A percentile compares a stretch with the other conserved stretches of the same genome.
These are phyloP conservation scores for Elaeis guineensis DNA, from an alignment of 176 grass and related monocot species.

Conservation along the genomic window DNA sequence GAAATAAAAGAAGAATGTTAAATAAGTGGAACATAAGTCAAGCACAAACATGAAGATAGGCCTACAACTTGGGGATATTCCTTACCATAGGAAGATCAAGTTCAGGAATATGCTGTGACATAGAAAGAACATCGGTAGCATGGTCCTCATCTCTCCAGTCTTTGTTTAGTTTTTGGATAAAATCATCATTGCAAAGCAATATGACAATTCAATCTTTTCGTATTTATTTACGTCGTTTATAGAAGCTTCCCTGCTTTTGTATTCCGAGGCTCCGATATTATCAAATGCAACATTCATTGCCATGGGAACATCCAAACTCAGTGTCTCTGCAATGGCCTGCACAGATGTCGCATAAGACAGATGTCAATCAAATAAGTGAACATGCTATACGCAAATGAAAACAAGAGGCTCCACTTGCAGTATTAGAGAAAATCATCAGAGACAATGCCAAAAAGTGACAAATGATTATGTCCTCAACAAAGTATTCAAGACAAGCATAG, in stretches of 20 bases:
- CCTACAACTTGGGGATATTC: constrained; percentile 18
- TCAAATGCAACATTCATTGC: constrained; percentile 90
- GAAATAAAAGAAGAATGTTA: constrained; percentile 17
- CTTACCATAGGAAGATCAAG: constrained; percentile 84
- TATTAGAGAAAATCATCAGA: too few species aligned
- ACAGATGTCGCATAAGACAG: constrained; percentile 1
- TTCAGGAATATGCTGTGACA: constrained; percentile 54
- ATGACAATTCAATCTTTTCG: constrained; percentile 79
- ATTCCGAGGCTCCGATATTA: constrained; percentile 56
- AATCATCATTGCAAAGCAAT: constrained; percentile 60
- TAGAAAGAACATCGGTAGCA: constrained; percentile 59
- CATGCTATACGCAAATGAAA: too few species aligned
- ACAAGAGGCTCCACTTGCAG: too few species aligned
- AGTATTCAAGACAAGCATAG: too few species aligned
- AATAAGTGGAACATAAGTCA: constrained; percentile 12
- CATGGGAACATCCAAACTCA: constrained; percentile 85
- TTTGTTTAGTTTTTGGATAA: constrained; percentile 67
- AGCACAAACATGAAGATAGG: constrained; percentile 1
- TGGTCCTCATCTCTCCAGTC: constrained; percentile 56
- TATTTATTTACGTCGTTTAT: constrained; percentile 68
- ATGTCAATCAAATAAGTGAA: too few species aligned
- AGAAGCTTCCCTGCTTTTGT: constrained; percentile 58
- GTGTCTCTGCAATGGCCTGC: constrained; percentile 74
- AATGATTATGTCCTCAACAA: too few species aligned
- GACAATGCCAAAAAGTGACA: too few species aligned